Conservation (phyloP, 345 rosid genomes). For the Psidium friedrichsthalianum region DNA sequence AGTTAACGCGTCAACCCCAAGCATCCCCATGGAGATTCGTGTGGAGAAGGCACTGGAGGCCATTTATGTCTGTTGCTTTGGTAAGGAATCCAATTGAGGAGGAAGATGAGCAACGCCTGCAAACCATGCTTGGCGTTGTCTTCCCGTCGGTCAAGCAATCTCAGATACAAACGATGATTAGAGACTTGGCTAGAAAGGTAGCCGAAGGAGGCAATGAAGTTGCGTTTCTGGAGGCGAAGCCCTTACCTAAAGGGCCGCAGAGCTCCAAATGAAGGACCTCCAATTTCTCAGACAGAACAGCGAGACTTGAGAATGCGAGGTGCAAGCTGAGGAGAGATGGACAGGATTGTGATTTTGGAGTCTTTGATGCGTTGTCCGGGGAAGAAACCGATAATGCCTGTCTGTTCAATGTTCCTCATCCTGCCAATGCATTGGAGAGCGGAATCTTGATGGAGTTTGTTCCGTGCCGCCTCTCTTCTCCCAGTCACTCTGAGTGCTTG, state of each 20-base stretch:
- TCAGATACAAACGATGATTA: slow-evolving; percentile 48
- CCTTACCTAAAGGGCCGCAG: slow-evolving; percentile 61
- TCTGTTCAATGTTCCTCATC: neutral
- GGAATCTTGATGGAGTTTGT: neutral
- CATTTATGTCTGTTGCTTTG: slow-evolving; percentile 70
- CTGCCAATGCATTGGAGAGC: neutral
- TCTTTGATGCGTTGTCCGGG: neutral
- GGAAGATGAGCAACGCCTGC: slow-evolving; percentile 59
- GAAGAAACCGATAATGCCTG: neutral
- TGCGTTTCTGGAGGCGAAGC: slow-evolving; percentile 29
- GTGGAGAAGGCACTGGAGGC: slow-evolving; percentile 89
- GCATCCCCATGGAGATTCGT: slow-evolving; percentile 64
- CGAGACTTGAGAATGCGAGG: slow-evolving; percentile 18
- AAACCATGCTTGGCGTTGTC: slow-evolving; percentile 50
- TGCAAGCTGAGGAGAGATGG: neutral
- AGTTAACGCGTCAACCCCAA: slow-evolving; percentile 40
- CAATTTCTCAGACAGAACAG: slow-evolving; percentile 69
- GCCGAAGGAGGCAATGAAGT: slow-evolving; percentile 50
- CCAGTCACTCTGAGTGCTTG: neutral
- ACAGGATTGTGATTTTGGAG: neutral
- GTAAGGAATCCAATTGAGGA: slow-evolving; percentile 59
- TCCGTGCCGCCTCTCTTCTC: neutral
- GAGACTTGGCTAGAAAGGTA: slow-evolving; percentile 48
- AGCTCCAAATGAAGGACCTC: slow-evolving; percentile 90
- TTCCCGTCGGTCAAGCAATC: slow-evolving; percentile 47